Base-by-base conservation (phyloP, 352 stramenopile species). In the Elongisporangium anandrum region DNA sequence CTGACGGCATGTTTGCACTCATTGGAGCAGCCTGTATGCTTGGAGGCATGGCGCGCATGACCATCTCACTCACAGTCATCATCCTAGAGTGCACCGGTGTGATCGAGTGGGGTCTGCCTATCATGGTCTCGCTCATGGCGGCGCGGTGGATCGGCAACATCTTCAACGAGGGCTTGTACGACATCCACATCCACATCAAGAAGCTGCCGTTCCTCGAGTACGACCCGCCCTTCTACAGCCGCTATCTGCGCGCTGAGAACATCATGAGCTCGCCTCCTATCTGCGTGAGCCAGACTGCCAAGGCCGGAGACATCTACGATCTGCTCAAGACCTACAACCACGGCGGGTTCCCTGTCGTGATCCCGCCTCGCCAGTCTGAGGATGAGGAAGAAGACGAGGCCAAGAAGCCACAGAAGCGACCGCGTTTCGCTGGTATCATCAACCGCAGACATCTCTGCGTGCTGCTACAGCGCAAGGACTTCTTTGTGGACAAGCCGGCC, bases 161-260 rank as follows among this genome's bases (percentile, higher is more conserved):
- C 22, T 99, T 99, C 75, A 99, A 99, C 72, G 94, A 99, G 65
- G 94, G 96, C 17, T 75, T 99, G 22, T 99, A 99, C 76, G 97
- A 99, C 73, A 98, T 99, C 61, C 96, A 99, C 68, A 99, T 99
- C 66, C 88, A 98, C 65, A 75, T 99, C 50, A 98, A 98, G 64
- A 74, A 96, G 58, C 85, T 99, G 64, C 95, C 95, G 23, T 99
- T 99, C 73, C 75, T 99, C 34, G 95, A 99, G 66, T 96, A 96
- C 19, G 93, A 98, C 55, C 88, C 96, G 12, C 94, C 92, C 4
- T 90, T 85, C 58, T 90, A 92, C 60, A 70, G 76, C 0, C 73
- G 81, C 5, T 94, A 87, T 65, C 68, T 94, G 21, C 79, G 85
- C n/a, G 82, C 77, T 0, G 52, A 85, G 39, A 91, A 92, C 73